Evolutionary conservation across 139 green algal species (phyloP), one percentile per base, ranked within the genome.

Genomic region (Tetratostichococcus sp.): DNA sequence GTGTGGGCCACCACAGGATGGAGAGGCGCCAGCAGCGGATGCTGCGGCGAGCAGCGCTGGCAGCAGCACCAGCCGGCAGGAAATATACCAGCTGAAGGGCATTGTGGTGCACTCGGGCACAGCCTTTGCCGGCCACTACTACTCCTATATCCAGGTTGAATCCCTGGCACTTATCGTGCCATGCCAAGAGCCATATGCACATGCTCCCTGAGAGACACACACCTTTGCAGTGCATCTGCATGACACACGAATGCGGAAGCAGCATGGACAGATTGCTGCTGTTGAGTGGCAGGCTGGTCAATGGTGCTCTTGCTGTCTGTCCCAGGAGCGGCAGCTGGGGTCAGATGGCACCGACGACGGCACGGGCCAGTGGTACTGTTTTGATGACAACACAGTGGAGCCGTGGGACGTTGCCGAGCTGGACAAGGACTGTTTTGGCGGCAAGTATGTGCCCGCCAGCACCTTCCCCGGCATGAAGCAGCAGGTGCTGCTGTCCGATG

Each of bases 121-220:
- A 17, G 93, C 92, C 0, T 96, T 96, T 86, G 93, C 89, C 1
- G 94, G 94, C 1, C 94, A 98, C 81, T 98, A 98, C 83, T 98
- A 98, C 79, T 92, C 89, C 22, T 97, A 92, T 82, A 94, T 96
- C 69, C 88, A 91, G 77, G 91, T 95, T 75, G 73, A 89, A 50
- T 21, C 39, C 39, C 11, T 6, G n/a, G n/a, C n/a, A n/a, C n/a
- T n/a, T n/a, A n/a, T n/a, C n/a, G n/a, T n/a, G n/a, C n/a, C n/a
- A n/a, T n/a, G n/a, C n/a, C n/a, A n/a, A n/a, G n/a, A n/a, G n/a
- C n/a, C n/a, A n/a, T n/a, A n/a, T n/a, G n/a, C n/a, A n/a, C n/a
- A n/a, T n/a, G n/a, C n/a, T n/a, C n/a, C n/a, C n/a, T n/a, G n/a
- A n/a, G n/a, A n/a, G n/a, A n/a, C n/a, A n/a, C n/a, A n/a, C n/a